Percentiles rank a stretch among this genome's conserved stretches.
phyloP scores from a whole-genome alignment of 78 protist genomes.

The Dictyostelium firmibasis region DNA sequence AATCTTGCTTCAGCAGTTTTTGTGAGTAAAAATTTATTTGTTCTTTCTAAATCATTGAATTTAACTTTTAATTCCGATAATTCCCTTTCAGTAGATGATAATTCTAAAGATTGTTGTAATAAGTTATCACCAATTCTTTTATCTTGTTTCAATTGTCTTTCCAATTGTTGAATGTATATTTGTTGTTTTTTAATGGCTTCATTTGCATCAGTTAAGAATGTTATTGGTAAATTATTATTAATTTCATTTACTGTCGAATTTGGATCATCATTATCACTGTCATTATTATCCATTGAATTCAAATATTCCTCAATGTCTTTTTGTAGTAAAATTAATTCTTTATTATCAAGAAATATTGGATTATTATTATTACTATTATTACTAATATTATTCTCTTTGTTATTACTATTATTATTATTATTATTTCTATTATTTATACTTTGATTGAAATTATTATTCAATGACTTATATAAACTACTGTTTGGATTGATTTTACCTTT shows the following conservation, averaged over 20 bases:
- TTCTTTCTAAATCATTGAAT: constrained; percentile 36
- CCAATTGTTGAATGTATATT: background rate
- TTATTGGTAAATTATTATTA: background rate
- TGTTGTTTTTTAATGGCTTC: background rate
- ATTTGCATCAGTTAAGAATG: background rate
- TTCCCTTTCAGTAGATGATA: background rate
- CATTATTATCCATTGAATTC: background rate
- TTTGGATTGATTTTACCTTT: background rate
- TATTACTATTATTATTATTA: background rate
- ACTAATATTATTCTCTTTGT: background rate
- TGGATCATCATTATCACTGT: background rate
- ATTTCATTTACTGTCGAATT: background rate
- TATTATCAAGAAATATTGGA: background rate
- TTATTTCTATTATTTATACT: background rate
- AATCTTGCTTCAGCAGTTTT: constrained; percentile 16
- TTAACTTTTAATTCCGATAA: background rate
- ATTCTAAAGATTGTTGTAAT: background rate
- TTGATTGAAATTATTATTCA: background rate
- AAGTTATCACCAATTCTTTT: background rate
- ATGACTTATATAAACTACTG: background rate
- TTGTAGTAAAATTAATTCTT: background rate
- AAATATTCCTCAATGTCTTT: constrained; percentile 18
- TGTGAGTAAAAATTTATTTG: background rate
- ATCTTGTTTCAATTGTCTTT: constrained; percentile 1
- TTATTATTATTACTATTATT: background rate